Base-by-base conservation (phyloP, 768 basidiomycete genomes). In the Boletus barrowsii region DNA sequence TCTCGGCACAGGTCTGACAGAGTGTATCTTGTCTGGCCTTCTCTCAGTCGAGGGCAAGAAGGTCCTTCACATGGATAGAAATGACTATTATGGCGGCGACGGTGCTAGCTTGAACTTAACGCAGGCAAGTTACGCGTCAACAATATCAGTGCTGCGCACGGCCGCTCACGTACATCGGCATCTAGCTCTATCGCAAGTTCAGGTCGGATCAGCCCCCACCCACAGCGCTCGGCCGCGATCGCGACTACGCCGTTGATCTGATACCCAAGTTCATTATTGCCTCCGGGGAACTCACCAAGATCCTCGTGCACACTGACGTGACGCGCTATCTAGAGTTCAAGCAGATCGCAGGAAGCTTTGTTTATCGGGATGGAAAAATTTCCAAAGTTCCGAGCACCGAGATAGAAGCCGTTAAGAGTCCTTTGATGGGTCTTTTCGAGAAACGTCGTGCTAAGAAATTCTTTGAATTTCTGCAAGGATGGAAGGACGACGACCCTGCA, bases 11-110 rank as follows among this genome's bases (percentile, higher is more conserved):
- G 97, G 97, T 57, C 77, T 99, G 68, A 98, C 96, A 29, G 97
- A 99, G 73, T 98, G 97, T 76, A 95, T 98, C 72, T 84, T 99
- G 57, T 98, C 97, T 15, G 97, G 97, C 36, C 76, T 99, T 64
- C 80, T 99, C 64, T 98, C 96, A n/a, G 96, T 98, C 42, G 97
- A 98, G 72, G 96, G 97, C 59, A 98, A 98, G 83, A 99, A 98
- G 77, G 97, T 99, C 66, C 85, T 99, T 47, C 97, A 99, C 74
- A 98, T 97, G 82, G 94, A 96, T 74, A 81, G 93, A 66, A 98
- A 98, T 67, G 96, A 99, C 73, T 99, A 99, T 75, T 99, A 99
- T 58, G 97, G 97, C 42, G 97, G 91, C 52, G 97, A 98, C 68
- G 90, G 91, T 67, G 97, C 97, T 43, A 93, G 90, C 77, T 77